Evolutionary conservation across 2,329 filamentous ascomycete genomes (phyloP).

Genomic region (Phaeophleospora eucalypticola): DNA sequence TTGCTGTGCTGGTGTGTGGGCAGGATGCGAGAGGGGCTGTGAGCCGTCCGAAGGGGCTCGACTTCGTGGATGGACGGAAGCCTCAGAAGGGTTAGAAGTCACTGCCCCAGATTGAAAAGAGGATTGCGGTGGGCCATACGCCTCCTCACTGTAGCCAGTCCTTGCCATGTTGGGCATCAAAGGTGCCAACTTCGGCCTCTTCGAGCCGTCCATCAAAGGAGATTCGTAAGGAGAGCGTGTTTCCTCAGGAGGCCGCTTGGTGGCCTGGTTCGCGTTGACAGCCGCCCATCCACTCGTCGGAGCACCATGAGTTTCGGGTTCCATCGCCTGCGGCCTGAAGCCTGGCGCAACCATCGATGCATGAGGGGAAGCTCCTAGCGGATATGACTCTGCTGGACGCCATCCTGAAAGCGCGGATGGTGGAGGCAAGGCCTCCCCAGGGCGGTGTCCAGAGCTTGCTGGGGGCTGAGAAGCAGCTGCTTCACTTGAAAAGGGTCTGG

Average conservation of each 20-base stretch:
- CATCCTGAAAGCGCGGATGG: slow-evolving; percentile 27
- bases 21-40: slow-evolving; percentile 24
- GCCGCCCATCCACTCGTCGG: slow-evolving; percentile 40
- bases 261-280: slow-evolving; percentile 40
- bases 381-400: slow-evolving; percentile 27
- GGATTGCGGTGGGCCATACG: slow-evolving; percentile 15
- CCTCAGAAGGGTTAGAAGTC: slow-evolving; percentile 11
- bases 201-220: slow-evolving; percentile 38
- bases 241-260: slow-evolving; percentile 41
- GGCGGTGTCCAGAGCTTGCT: slow-evolving; percentile 5
- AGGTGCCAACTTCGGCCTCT: slow-evolving; percentile 42
- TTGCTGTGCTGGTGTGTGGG: slow-evolving; percentile 17
- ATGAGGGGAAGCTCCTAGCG: slow-evolving; percentile 15
- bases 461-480: slow-evolving; percentile 3
- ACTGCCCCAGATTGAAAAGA: slow-evolving; percentile 10
- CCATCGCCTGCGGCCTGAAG: slow-evolving; percentile 19
- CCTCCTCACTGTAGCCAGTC: slow-evolving; percentile 28
- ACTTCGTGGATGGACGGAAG: slow-evolving; percentile 20
- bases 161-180: slow-evolving; percentile 35
- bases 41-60: slow-evolving; percentile 33
- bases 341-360: slow-evolving; percentile 13
- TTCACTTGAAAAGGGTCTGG: slow-evolving; percentile 14
- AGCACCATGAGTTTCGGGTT: slow-evolving; percentile 17
- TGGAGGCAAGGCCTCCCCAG: slow-evolving; percentile 22
- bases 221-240: slow-evolving; percentile 28